phyloP scores from a whole-genome alignment of 805 yeast species.

The Wickerhamomyces chaumierensis region DNA sequence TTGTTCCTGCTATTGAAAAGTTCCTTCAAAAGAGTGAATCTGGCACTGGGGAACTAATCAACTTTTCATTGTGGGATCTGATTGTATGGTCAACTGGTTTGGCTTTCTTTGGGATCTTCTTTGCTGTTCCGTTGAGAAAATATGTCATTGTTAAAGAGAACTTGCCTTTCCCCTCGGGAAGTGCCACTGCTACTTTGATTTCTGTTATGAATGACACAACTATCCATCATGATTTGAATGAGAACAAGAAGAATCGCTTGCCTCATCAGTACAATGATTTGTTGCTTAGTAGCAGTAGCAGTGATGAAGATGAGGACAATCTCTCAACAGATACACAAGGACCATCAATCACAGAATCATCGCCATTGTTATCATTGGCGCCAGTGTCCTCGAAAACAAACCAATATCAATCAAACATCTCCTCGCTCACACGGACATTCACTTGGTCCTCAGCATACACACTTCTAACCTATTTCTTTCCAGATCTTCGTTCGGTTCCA shows the following conservation, averaged over 20 bases:
- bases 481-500: slow-evolving; percentile 58
- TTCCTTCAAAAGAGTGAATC: slow-evolving; percentile 70
- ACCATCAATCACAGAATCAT: slow-evolving; percentile 7
- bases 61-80: slow-evolving; percentile 38
- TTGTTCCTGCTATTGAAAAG: slow-evolving; percentile 91
- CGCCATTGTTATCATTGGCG: slow-evolving; percentile 20
- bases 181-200: slow-evolving; percentile 90
- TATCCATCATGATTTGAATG: slow-evolving; percentile 18
- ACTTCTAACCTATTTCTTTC: slow-evolving; percentile 57
- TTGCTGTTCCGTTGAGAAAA: slow-evolving; percentile 78
- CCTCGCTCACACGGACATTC: slow-evolving; percentile 52
- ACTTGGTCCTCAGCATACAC: slow-evolving; percentile 64
- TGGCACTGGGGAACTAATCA: slow-evolving; percentile 34
- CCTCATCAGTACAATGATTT: slow-evolving; percentile 10
- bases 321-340: background rate
- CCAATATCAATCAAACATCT: slow-evolving; percentile 46
- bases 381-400: too few species aligned
- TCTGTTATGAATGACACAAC: slow-evolving; percentile 74
- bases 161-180: slow-evolving; percentile 88
- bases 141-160: slow-evolving; percentile 85
- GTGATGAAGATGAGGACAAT: slow-evolving; percentile 10
- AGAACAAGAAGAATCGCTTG: slow-evolving; percentile 1
- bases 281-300: slow-evolving; percentile 5
- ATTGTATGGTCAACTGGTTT: slow-evolving; percentile 77
- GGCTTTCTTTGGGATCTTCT: slow-evolving; percentile 91